Evolutionary conservation across 2,329 filamentous ascomycete genomes (phyloP), one percentile per base, ranked within the genome.

Genomic region (Dactylonectria estremocensis): DNA sequence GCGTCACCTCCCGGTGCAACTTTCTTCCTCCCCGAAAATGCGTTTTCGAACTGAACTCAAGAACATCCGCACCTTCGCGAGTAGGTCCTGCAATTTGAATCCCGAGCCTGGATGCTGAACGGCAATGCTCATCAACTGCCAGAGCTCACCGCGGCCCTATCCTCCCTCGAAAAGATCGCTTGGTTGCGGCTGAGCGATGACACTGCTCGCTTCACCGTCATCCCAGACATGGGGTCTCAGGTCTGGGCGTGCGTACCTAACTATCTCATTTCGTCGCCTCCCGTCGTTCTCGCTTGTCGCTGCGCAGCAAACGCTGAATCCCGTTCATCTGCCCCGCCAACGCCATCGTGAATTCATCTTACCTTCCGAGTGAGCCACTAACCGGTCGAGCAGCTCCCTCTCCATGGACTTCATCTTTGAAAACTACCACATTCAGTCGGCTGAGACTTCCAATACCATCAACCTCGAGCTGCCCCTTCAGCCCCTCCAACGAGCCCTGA

Each of bases 391-490:
- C 69, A 90, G 88, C 48, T 88, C 87, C 52, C 82, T 91, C 28
- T 82, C 84, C 24, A 88, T 93, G 87, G 93, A 97, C 77, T 91
- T 94, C 74, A 94, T 99, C 76, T 98, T 99, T 80, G 88, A 95
- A 78, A 86, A 87, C 72, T 97, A 97, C 83, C 89, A 90, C 61
- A 91, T 98, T 73, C 92, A 97, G 80, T 97, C 95, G 56, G 93
- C 93, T 57, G 92, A 95, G 54, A 85, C 85, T 45, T 87, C 90
- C 80, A 97, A 97, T 82, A 93, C 95, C 60, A 98, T 99, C 83
- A 98, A 99, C 82, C 91, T 99, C 70, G 96, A 99, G 83, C 89
- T 99, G 1, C 95, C 96, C 28, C 90, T 98, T n/a, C 88, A 90
- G 14, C 92, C 93, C 2, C 90, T 99, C 22, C 93, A 96, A 76